phyloP scores from a whole-genome alignment of 2,329 filamentous ascomycete genomes.

The Rhinocladiella similis region DNA sequence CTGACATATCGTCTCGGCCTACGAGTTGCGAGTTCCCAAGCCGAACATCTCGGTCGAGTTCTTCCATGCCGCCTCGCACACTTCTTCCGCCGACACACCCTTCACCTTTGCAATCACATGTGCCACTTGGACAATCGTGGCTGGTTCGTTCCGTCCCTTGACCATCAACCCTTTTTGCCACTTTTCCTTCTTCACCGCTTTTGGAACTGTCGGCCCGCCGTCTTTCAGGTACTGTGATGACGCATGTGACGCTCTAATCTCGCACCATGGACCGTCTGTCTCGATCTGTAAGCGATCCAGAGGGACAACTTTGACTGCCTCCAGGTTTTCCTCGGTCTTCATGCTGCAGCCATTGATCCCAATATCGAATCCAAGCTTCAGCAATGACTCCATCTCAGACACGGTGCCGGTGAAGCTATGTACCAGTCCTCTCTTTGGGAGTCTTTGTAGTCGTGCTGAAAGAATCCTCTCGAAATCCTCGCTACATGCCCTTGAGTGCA shows the following conservation, averaged over 20 bases:
- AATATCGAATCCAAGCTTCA: conserved; percentile 80
- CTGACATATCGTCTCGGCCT: neutral
- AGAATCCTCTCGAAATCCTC: conserved; percentile 78
- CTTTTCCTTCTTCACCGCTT: conserved; percentile 92
- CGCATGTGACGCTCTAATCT: conserved; percentile 86
- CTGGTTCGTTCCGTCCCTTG: conserved; percentile 93
- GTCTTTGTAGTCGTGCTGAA: conserved; percentile 59
- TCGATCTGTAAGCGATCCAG: conserved; percentile 86
- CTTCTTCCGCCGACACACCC: conserved; percentile 72
- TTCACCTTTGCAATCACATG: conserved; percentile 86
- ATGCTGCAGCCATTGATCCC: conserved; percentile 97
- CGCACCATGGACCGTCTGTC: conserved; percentile 96
- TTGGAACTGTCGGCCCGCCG: conserved; percentile 67
- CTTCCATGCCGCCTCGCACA: conserved; percentile 68
- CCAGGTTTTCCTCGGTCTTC: conserved; percentile 89
- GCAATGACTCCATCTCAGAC: conserved; percentile 79
- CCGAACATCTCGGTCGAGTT: conserved; percentile 82
- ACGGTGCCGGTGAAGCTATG: conserved; percentile 91
- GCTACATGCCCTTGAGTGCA: conserved; percentile 87
- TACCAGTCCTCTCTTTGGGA: conserved; percentile 79
- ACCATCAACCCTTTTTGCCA: conserved; percentile 86
- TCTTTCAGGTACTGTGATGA: conserved; percentile 69
- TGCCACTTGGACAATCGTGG: conserved; percentile 82
- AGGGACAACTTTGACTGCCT: conserved; percentile 76
- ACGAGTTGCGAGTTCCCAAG: conserved; percentile 51